Evolutionary conservation across 495 filamentous ascomycete genomes (phyloP).

Genomic region (Hyaloscypha finlandica): DNA sequence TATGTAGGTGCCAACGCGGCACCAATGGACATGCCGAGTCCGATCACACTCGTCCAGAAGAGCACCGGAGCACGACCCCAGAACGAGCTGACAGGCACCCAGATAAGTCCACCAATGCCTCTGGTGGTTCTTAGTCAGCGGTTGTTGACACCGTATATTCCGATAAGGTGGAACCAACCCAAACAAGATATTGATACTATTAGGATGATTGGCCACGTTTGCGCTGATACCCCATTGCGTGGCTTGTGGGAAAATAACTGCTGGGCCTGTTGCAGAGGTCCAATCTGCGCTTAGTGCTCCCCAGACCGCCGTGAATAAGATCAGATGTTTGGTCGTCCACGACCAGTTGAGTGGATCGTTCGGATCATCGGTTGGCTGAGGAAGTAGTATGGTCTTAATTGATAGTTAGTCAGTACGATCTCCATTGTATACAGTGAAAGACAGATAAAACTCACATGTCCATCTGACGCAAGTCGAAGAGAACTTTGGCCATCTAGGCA

Average conservation of each 20-base stretch:
- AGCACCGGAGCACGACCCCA: conserved; percentile 54
- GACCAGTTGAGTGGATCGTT: conserved; percentile 45
- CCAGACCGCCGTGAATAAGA: conserved; percentile 13
- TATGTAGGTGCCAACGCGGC: conserved; percentile 31
- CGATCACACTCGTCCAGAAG: conserved; percentile 46
- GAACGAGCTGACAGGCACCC: conserved; percentile 8
- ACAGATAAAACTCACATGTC: not conserved
- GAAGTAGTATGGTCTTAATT: not conserved
- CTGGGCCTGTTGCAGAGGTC: not conserved
- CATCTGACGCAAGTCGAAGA: not conserved
- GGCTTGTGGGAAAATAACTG: not conserved
- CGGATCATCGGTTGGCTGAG: not conserved
- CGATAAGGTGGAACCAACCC: not conserved
- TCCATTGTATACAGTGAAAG: not conserved
- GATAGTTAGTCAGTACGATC: not conserved
- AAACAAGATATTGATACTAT: not conserved
- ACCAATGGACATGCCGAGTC: conserved; percentile 12
- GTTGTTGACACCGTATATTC: not conserved
- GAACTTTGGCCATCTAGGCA: too few species aligned
- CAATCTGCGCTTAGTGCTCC: not conserved
- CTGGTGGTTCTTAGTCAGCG: not conserved
- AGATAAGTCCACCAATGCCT: conserved; percentile 1
- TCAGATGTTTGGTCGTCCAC: conserved; percentile 41
- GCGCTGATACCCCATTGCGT: not conserved
- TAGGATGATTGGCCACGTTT: not conserved